Conservation (phyloP, 176 grass and related monocot species). For the Oryza officinalis region DNA sequence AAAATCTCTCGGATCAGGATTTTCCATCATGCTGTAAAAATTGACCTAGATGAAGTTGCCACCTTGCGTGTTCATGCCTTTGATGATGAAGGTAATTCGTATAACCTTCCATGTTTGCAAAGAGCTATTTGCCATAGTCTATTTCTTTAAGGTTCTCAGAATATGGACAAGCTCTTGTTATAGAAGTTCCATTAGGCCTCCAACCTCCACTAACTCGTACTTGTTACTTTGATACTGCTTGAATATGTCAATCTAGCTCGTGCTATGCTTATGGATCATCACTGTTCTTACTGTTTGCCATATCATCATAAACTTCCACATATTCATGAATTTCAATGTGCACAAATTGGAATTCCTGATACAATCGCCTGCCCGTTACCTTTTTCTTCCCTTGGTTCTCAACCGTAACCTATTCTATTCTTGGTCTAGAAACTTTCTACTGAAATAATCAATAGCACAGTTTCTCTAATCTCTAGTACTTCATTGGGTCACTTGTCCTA, state of each 20-base stretch:
- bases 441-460: conserved; percentile 14
- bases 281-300: background rate
- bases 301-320: background rate
- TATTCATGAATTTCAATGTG: background rate
- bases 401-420: background rate
- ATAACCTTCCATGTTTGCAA: background rate
- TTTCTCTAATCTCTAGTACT: conserved; percentile 21
- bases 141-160: background rate
- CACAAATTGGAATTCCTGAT: background rate
- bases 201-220: background rate
- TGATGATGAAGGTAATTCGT: conserved; percentile 71
- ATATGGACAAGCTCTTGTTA: conserved; percentile 1
- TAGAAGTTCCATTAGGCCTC: background rate
- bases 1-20: conserved; percentile 85
- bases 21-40: conserved; percentile 93
- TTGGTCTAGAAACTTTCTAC: background rate
- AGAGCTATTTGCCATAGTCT: background rate
- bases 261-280: background rate
- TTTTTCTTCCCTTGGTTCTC: conserved; percentile 15
- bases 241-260: background rate
- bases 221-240: conserved; percentile 18
- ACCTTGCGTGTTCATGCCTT: conserved; percentile 79
- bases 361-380: background rate
- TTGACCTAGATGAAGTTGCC: conserved; percentile 89
- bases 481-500: background rate